Base-by-base conservation (phyloP, 768 basidiomycete species). In the Collybiopsis luxurians region DNA sequence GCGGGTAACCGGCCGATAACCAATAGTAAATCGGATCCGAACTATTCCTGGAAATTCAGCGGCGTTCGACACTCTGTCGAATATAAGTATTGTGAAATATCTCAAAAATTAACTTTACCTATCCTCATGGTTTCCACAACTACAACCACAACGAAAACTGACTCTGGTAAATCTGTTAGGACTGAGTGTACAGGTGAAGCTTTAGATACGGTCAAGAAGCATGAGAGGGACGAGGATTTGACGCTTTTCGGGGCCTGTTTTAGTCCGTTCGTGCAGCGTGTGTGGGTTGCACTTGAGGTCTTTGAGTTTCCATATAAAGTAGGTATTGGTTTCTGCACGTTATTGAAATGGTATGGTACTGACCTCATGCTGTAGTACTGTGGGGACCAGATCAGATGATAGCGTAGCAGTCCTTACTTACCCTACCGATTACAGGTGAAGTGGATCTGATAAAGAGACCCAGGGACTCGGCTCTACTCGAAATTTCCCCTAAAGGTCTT, bases 361-460 rank as follows among this genome's bases (percentile, higher is more conserved):
- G 23, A 24, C 34, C 45, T 28, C 15, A n/a, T 34, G 31, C 5
- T 34, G 5, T 34, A 77, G 78, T 79, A 79, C 53, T 72, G 76
- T 80, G 57, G 61, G 70, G 67, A 36, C 26, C 7, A 21, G 31
- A 34, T 34, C 31, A 6, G 6, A 13, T 34, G 31, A 6, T 6
- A 6, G 13, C 31, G 31, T 34, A n/a, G n/a, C n/a, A n/a, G n/a
- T n/a, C n/a, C n/a, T 34, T 34, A 34, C 31, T 34, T 34, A 13
- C 13, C 31, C 31, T 34, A 6, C 31, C 6, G 31, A 34, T 34
- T 34, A 3, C 57, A 90, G 89, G 87, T 62, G 89, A 91, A 69
- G 87, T 90, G 27, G 87, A 91, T 69, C 88, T 89, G 19, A 92
- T 92, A 74, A 84, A 84, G 71, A 94, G 92, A 62, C 89, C 91